These are phyloP conservation scores for Hemisphaericaspora lyxosophila DNA, from an alignment of 1,139 yeast genomes.

Conservation along the genomic window DNA sequence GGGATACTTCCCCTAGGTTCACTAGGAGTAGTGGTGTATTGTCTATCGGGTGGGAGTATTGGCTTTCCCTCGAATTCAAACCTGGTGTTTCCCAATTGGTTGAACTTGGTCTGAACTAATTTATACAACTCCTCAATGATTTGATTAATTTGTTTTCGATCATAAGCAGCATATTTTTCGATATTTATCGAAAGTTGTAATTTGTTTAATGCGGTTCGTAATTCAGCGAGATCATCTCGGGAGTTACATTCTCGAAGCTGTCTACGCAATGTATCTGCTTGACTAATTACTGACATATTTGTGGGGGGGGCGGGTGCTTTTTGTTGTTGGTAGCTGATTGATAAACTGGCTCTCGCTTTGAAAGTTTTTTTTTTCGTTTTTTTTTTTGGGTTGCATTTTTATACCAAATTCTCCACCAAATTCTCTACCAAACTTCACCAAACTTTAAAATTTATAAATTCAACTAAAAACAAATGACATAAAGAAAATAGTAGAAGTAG, in stretches of 20 bases:
- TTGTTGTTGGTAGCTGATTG: too few relatives aligned
- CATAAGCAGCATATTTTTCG: neutral
- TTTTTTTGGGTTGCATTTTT: too few relatives aligned
- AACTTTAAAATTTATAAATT: too few relatives aligned
- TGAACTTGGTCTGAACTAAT: constrained; percentile 8
- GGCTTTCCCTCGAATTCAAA: constrained; percentile 12
- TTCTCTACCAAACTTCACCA: too few relatives aligned
- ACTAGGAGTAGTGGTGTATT: neutral
- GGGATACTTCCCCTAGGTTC: neutral
- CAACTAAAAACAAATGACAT: too few relatives aligned
- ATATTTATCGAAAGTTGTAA: constrained; percentile 2
- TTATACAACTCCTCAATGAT: constrained; percentile 5
- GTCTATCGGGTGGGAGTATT: constrained; percentile 1
- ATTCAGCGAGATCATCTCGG: neutral
- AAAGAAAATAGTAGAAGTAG: too few relatives aligned
- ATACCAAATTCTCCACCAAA: too few relatives aligned
- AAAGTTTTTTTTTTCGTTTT: too few relatives aligned
- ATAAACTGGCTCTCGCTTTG: too few relatives aligned
- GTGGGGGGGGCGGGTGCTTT: too few relatives aligned
- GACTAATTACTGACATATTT: constrained; percentile 26
- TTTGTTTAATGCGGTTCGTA: neutral
- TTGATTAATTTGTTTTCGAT: constrained; percentile 8
- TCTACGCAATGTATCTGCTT: constrained; percentile 66
- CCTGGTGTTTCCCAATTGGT: constrained; percentile 3
- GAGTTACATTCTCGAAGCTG: constrained; percentile 66